Conservation (phyloP, 2,329 filamentous ascomycete species). For the Parastagonospora nodorum region DNA sequence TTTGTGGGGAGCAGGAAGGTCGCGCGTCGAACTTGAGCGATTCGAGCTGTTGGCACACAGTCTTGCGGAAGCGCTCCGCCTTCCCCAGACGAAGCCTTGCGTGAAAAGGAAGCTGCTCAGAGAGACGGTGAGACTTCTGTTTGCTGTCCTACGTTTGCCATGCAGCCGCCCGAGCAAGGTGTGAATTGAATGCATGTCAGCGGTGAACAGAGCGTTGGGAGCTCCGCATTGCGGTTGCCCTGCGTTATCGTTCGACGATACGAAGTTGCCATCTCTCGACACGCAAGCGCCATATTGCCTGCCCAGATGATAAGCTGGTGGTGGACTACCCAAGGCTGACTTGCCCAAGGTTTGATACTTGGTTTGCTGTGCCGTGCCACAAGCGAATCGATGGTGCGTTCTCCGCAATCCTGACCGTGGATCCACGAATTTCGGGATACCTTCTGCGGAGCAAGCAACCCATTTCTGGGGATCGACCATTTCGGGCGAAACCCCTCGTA, state of each 20-base stretch:
- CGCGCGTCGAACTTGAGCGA: slow-evolving; percentile 26
- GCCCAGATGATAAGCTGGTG: slow-evolving; percentile 4
- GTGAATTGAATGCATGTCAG: slow-evolving; percentile 16
- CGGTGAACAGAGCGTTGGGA: slow-evolving; percentile 1
- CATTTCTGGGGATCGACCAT: slow-evolving; percentile 10
- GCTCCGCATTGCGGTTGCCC: slow-evolving; percentile 12
- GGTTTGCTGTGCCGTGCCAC: slow-evolving; percentile 5
- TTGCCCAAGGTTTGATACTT: slow-evolving; percentile 10
- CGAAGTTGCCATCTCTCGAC: slow-evolving; percentile 7
- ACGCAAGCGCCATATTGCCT: slow-evolving; percentile 9
- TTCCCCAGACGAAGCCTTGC: slow-evolving; percentile 31
- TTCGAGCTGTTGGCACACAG: slow-evolving; percentile 18
- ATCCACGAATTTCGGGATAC: slow-evolving; percentile 20
- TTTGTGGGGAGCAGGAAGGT: slow-evolving; percentile 40
- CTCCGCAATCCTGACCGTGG: slow-evolving; percentile 18
- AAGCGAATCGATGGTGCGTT: slow-evolving; percentile 4
- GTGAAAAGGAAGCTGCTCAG: slow-evolving; percentile 26
- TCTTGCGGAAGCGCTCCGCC: slow-evolving; percentile 36
- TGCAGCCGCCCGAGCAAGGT: slow-evolving; percentile 7
- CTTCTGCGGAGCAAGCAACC: slow-evolving; percentile 13
- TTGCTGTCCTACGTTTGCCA: slow-evolving; percentile 15
- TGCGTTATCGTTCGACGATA: slow-evolving; percentile 14
- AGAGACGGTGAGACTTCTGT: slow-evolving; percentile 25
- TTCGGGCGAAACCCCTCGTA: slow-evolving; percentile 17
- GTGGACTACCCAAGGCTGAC: slow-evolving; percentile 3